Base-by-base conservation (phyloP, 305 asterid genomes). In the Fraxinus platypoda region DNA sequence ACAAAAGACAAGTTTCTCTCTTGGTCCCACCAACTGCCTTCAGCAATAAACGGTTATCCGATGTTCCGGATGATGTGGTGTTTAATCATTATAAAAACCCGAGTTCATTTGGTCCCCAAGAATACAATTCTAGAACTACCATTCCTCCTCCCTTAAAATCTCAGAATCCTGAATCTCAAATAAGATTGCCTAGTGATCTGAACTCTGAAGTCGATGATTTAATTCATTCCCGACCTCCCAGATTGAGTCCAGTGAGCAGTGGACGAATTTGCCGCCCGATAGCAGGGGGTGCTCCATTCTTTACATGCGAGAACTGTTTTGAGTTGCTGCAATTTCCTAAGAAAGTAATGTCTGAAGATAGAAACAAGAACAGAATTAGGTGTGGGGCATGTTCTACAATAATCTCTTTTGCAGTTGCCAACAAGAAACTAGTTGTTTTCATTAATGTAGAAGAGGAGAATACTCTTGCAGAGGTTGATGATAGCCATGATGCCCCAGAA, bases 231-330 rank as follows among this genome's bases (percentile, higher is more conserved):
- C 88, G 74, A 17, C 94, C 92, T 84, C 85, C 86, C 21, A 84
- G 90, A 83, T 77, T 81, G 73, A 91, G 80, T 74, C 78, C 86
- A 54, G 78, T 87, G 23, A 43, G 88, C 3, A 79, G 91, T 30
- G 90, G 88, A 13, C 88, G 76, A 43, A 80, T n/a, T 52, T 92
- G 92, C 84, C 89, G 83, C 70, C 97, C 98, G 5, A 38, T 95
- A n/a, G 97, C 93, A 54, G 93, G 94, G 41, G 99, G 97, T 9
- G 97, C 98, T 57, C 99, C 99, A 19, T 90, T 95, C 82, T n/a
- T 95, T 79, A 81, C 93, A 3, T 95, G 99, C 91, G 80, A 81
- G 85, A 89, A 84, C 83, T 95, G 99, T 87, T 90, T 87, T 57
- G 92, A 89, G 93, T 41, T 94, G 80, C 88, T 95, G 82, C 82